Conservation (phyloP, 805 yeast genomes). For the Candida insectorum region DNA sequence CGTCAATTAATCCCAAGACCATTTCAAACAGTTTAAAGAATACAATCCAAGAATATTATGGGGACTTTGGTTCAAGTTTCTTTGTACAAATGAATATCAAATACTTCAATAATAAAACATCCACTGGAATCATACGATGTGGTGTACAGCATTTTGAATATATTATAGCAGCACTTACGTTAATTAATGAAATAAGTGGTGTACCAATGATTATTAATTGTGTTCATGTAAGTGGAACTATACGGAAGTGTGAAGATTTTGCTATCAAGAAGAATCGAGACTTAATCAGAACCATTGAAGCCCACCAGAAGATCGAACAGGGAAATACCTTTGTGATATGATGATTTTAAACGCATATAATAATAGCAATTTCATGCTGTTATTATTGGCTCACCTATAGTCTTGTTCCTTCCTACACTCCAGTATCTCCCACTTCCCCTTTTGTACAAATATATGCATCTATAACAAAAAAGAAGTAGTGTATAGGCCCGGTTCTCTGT, state of each 20-base stretch:
- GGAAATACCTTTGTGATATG: constrained; percentile 3
- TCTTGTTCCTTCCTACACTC: too few species aligned
- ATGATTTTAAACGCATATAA: too few species aligned
- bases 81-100: constrained; percentile 62
- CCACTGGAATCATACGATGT: constrained; percentile 81
- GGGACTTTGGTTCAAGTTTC: constrained; percentile 75
- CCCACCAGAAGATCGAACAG: constrained; percentile 2
- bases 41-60: constrained; percentile 62
- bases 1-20: constrained; percentile 44
- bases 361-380: too few species aligned
- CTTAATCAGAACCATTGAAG: constrained; percentile 18
- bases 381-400: too few species aligned
- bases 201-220: constrained; percentile 54
- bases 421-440: too few species aligned
- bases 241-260: constrained; percentile 73
- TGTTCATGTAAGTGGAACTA: constrained; percentile 79
- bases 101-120: constrained; percentile 77
- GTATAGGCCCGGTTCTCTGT: too few species aligned
- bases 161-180: constrained; percentile 64
- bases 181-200: constrained; percentile 51
- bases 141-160: constrained; percentile 59
- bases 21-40: constrained; percentile 53
- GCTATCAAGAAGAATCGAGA: constrained; percentile 51
- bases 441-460: too few species aligned
- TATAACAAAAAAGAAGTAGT: too few species aligned